Evolutionary conservation across 495 filamentous ascomycete species (phyloP).

Genomic region (Lasiosphaeria ovina): DNA sequence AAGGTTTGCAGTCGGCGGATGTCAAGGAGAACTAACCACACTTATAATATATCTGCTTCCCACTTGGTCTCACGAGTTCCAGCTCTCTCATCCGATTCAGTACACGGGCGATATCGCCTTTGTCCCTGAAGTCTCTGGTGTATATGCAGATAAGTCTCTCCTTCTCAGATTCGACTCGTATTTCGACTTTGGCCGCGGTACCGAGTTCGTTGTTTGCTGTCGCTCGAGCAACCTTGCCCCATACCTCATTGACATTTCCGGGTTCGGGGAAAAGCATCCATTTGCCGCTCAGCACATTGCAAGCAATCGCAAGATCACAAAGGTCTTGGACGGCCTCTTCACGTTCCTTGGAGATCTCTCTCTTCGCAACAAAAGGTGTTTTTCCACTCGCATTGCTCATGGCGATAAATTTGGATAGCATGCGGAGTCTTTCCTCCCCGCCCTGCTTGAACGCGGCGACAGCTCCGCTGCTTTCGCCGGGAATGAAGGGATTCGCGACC

Average conservation of each 20-base stretch:
- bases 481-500: slow-evolving; percentile 54
- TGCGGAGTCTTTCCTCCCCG: slow-evolving; percentile 36
- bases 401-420: slow-evolving; percentile 34
- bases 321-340: slow-evolving; percentile 53
- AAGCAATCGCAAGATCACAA: slow-evolving; percentile 47
- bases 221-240: slow-evolving; percentile 61
- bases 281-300: slow-evolving; percentile 31
- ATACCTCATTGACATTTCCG: slow-evolving; percentile 58
- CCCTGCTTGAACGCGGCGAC: slow-evolving; percentile 25
- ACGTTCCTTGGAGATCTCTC: slow-evolving; percentile 53
- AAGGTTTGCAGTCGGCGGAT: background rate
- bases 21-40: slow-evolving; percentile 40
- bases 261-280: slow-evolving; percentile 78
- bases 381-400: slow-evolving; percentile 7
- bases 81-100: slow-evolving; percentile 57
- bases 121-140: slow-evolving; percentile 69
- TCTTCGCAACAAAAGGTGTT: slow-evolving; percentile 18
- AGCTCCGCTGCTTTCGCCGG: slow-evolving; percentile 5
- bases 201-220: slow-evolving; percentile 65
- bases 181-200: slow-evolving; percentile 66
- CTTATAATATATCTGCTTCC: slow-evolving; percentile 72
- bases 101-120: slow-evolving; percentile 65
- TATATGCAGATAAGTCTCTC: slow-evolving; percentile 70
- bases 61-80: slow-evolving; percentile 50
- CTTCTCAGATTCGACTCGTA: slow-evolving; percentile 37